phyloP scores from a whole-genome alignment of 1,284 basidiomycete genomes.

The Naganishia sp. region DNA sequence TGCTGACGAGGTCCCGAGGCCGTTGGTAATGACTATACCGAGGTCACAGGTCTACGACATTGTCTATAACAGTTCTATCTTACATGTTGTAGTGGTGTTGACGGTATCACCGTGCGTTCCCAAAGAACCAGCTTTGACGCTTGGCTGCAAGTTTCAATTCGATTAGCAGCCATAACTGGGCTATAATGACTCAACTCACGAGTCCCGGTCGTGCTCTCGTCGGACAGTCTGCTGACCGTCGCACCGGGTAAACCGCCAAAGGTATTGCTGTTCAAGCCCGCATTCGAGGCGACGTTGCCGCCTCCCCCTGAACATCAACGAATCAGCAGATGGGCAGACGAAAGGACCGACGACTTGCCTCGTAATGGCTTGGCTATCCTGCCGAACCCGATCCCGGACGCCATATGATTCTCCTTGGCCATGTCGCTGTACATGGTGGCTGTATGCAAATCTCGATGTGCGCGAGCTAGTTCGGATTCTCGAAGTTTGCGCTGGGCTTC shows the following conservation, averaged over 20 bases:
- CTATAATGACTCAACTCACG: constrained; percentile 3
- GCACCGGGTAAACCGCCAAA: constrained; percentile 6
- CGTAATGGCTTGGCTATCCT: constrained; percentile 95
- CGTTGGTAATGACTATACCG: too few relatives aligned
- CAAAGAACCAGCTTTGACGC: constrained; percentile 33
- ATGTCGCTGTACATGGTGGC: constrained; percentile 74
- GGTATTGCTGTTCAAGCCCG: neutral
- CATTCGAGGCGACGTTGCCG: neutral
- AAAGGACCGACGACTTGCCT: constrained; percentile 54
- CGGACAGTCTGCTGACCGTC: constrained; percentile 19
- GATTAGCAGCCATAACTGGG: neutral
- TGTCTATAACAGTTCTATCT: neutral
- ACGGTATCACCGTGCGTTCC: neutral
- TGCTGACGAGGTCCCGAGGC: too few relatives aligned
- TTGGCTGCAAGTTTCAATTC: neutral
- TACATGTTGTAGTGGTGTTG: neutral
- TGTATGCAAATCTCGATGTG: constrained; percentile 79
- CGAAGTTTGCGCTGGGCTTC: constrained; percentile 86
- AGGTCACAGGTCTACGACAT: too few relatives aligned
- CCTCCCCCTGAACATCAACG: constrained; percentile 7
- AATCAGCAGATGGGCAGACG: neutral
- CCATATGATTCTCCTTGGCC: constrained; percentile 62
- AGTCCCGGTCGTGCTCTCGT: constrained; percentile 21
- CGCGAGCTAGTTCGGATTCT: constrained; percentile 93
- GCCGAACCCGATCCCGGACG: constrained; percentile 67